Percentiles rank a stretch among this genome's conserved stretches.
Evolutionary conservation across 306 rosid genomes (phyloP).

Genomic region (Rosa multiflora): DNA sequence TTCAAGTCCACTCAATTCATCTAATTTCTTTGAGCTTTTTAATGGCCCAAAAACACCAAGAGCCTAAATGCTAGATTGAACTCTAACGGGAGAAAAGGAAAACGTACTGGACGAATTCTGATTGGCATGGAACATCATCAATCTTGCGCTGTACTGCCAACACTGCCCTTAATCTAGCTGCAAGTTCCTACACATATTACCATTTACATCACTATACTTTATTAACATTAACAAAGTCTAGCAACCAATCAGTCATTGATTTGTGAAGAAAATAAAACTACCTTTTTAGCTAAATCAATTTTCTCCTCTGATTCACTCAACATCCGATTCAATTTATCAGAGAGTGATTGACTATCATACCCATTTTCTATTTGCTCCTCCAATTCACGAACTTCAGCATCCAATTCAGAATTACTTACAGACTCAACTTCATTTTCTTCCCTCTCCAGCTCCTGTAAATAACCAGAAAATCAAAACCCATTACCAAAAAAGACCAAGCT

Average conservation of each 20-base stretch:
- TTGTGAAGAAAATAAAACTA: slow-evolving; percentile 27
- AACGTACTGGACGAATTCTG: slow-evolving; percentile 81
- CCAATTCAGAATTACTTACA: slow-evolving; percentile 39
- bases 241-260: neutral
- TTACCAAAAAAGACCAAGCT: slow-evolving; percentile 8
- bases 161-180: slow-evolving; percentile 51
- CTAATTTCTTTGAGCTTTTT: neutral
- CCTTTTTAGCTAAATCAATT: slow-evolving; percentile 63
- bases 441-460: slow-evolving; percentile 61
- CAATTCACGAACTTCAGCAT: slow-evolving; percentile 51
- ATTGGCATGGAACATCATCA: slow-evolving; percentile 72
- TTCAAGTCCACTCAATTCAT: neutral
- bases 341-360: slow-evolving; percentile 33
- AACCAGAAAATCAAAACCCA: slow-evolving; percentile 13
- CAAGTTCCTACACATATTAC: slow-evolving; percentile 53
- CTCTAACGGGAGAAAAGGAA: neutral
- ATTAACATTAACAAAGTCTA: neutral
- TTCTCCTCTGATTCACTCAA: slow-evolving; percentile 47
- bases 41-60: neutral
- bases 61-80: neutral
- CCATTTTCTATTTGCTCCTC: slow-evolving; percentile 50
- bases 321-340: slow-evolving; percentile 43
- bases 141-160: slow-evolving; percentile 58
- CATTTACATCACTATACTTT: neutral
- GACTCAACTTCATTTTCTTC: slow-evolving; percentile 50